These are phyloP conservation scores for Dalbergia oliveri DNA, from an alignment of 306 rosid species.

Conservation along the genomic window DNA sequence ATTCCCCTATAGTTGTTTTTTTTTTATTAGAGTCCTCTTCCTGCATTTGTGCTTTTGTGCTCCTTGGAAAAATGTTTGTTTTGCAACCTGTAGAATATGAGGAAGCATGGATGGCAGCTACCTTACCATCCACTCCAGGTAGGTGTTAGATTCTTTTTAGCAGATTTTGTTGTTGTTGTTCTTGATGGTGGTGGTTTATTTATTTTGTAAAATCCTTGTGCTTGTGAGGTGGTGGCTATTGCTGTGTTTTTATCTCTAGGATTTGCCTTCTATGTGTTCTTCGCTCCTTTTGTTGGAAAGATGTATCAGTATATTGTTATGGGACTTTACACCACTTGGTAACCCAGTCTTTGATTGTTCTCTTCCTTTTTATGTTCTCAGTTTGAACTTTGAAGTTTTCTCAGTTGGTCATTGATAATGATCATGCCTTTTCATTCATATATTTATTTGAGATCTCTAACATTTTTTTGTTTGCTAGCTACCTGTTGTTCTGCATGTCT, in stretches of 20 bases:
- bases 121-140: slow-evolving; percentile 97
- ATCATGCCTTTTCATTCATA: no score
- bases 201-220: slow-evolving; percentile 20
- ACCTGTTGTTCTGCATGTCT: no score
- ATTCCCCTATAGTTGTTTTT: background rate
- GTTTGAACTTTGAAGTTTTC: slow-evolving; percentile 13
- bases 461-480: no score
- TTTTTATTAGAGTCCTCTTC: slow-evolving; percentile 21
- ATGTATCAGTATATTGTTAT: slow-evolving; percentile 70
- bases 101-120: slow-evolving; percentile 94
- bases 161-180: no score
- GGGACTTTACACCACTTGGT: slow-evolving; percentile 89
- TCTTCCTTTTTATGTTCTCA: slow-evolving; percentile 9
- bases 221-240: slow-evolving; percentile 83
- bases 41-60: slow-evolving; percentile 25
- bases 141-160: no score
- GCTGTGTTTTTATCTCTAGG: slow-evolving; percentile 93
- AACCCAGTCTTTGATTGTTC: slow-evolving; percentile 41
- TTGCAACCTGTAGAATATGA: slow-evolving; percentile 64
- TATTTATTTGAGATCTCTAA: no score
- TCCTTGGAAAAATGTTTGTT: slow-evolving; percentile 28
- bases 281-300: slow-evolving; percentile 89
- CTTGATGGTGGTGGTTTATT: background rate
- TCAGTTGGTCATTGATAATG: slow-evolving; percentile 32
- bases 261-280: slow-evolving; percentile 90